phyloP scores from a whole-genome alignment of 371 early-diverging fungal species.

The Circinella umbellata region DNA sequence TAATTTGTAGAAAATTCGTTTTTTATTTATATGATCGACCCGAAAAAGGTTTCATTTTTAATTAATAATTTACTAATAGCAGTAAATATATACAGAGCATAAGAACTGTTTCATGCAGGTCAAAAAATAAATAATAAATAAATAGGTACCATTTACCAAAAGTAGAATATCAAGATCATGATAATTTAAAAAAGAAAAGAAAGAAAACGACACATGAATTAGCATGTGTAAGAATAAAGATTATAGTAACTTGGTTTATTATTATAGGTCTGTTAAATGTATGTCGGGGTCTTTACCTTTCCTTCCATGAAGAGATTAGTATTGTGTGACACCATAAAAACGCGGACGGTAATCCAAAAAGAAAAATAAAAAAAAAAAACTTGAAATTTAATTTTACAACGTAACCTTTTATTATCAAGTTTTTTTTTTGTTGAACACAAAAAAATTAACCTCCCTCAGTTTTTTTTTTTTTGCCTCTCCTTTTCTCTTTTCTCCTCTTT shows the following conservation, averaged over 20 bases:
- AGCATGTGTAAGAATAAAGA: too few species aligned
- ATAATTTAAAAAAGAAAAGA: neutral
- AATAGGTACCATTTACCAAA: too few species aligned
- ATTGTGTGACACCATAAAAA: conserved; percentile 14
- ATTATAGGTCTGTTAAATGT: neutral
- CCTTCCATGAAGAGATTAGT: neutral
- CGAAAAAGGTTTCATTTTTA: too few species aligned
- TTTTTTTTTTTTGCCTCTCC: conserved; percentile 11
- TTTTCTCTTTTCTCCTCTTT: conserved; percentile 7
- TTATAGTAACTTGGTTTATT: neutral
- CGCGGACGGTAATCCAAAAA: conserved; percentile 13
- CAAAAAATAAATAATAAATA: too few species aligned
- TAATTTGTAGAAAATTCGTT: too few species aligned
- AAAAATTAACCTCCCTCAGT: neutral
- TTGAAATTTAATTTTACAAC: conserved; percentile 5
- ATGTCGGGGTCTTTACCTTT: neutral
- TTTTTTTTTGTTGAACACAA: conserved; percentile 1
- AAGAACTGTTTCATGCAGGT: too few species aligned
- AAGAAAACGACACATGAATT: conserved; percentile 2
- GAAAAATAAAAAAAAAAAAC: too few species aligned
- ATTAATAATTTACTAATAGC: too few species aligned
- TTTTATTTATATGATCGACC: too few species aligned
- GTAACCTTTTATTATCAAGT: neutral
- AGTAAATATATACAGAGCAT: too few species aligned
- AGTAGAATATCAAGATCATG: too few species aligned